These are phyloP conservation scores for Aspergillus ustus DNA, from an alignment of 2,329 filamentous ascomycete species.

Conservation along the genomic window DNA sequence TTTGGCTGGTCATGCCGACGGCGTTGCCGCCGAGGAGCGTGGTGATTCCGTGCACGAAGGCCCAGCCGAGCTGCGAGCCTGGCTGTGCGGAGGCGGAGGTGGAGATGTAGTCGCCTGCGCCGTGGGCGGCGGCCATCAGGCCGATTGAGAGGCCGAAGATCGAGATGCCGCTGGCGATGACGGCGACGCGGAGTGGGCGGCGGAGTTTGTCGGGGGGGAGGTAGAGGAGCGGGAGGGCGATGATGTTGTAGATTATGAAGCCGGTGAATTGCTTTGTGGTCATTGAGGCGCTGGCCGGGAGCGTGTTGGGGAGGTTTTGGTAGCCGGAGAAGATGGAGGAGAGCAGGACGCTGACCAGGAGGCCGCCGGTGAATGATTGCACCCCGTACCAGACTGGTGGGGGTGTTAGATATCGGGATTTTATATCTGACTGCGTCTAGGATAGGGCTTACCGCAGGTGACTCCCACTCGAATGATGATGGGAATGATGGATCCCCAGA, in stretches of 20 bases:
- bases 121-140: neutral
- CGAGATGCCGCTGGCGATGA: neutral
- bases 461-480: neutral
- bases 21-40: neutral
- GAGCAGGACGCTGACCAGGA: neutral
- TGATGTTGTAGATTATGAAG: neutral
- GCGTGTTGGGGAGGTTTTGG: neutral
- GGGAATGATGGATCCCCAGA: neutral
- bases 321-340: neutral
- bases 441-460: neutral
- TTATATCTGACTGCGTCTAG: neutral
- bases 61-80: neutral
- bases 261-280: neutral
- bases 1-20: neutral
- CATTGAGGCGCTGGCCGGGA: neutral
- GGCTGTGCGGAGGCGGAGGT: neutral
- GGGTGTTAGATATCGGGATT: neutral
- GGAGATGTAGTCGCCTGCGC: neutral
- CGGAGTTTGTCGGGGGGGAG: neutral
- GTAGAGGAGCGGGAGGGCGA: neutral
- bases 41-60: neutral
- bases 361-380: neutral
- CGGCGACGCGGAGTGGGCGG: neutral
- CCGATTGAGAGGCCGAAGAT: neutral
- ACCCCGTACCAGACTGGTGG: neutral